These are phyloP conservation scores for Rhizopogon vinicolor DNA, from an alignment of 768 basidiomycete species.

Conservation along the genomic window DNA sequence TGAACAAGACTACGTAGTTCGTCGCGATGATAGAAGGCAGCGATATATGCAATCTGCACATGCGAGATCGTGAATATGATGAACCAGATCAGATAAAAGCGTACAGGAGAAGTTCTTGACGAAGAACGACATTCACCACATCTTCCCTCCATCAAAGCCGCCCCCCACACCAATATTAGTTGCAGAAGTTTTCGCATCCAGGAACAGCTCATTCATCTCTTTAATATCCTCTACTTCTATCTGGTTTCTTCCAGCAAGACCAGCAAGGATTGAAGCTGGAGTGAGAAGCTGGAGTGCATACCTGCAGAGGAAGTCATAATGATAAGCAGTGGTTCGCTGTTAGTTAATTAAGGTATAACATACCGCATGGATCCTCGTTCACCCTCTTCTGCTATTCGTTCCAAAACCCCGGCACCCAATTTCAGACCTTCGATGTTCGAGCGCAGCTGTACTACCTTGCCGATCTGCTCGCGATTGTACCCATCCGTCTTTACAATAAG, in stretches of 20 bases:
- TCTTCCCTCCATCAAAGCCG: slow-evolving; percentile 27
- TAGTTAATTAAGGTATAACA: slow-evolving; percentile 13
- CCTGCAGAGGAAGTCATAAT: slow-evolving; percentile 32
- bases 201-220: slow-evolving; percentile 93
- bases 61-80: neutral
- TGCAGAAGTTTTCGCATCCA: slow-evolving; percentile 88
- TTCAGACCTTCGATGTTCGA: slow-evolving; percentile 84
- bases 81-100: neutral
- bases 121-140: slow-evolving; percentile 16
- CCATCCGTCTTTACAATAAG: slow-evolving; percentile 92
- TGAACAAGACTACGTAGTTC: no score
- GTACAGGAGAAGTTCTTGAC: neutral
- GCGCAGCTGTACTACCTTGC: slow-evolving; percentile 80
- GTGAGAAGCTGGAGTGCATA: slow-evolving; percentile 90
- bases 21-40: no score
- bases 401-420: slow-evolving; percentile 70
- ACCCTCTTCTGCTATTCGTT: slow-evolving; percentile 77
- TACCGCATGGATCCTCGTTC: slow-evolving; percentile 79
- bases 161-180: slow-evolving; percentile 41
- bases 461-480: slow-evolving; percentile 81
- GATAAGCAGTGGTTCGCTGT: slow-evolving; percentile 4
- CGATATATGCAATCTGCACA: neutral
- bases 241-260: slow-evolving; percentile 69
- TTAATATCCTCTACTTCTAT: slow-evolving; percentile 86
- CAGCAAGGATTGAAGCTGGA: slow-evolving; percentile 85